Evolutionary conservation across 2,329 filamentous ascomycete genomes (phyloP).

Genomic region (Cordyceps fumosorosea): DNA sequence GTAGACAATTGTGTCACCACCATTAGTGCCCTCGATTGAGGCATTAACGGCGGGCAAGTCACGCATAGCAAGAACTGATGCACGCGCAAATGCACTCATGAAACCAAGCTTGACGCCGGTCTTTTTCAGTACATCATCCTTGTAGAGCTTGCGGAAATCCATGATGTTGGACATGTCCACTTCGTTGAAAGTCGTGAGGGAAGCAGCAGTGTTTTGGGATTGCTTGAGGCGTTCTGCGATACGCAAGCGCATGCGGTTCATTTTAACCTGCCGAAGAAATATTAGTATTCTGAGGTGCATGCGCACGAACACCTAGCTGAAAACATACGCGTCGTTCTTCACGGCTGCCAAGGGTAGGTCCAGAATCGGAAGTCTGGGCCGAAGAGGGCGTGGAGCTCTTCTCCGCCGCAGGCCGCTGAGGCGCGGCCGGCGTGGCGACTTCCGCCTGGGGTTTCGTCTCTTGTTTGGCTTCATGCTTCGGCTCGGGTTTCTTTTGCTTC

Average conservation of each 20-base stretch:
- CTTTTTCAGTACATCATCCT: constrained; percentile 93
- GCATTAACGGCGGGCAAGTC: constrained; percentile 94
- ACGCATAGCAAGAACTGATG: constrained; percentile 84
- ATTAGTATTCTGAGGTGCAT: background rate
- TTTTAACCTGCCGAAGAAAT: constrained; percentile 73
- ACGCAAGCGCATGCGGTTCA: constrained; percentile 98
- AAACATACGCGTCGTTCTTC: constrained; percentile 77
- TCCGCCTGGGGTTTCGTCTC: constrained; percentile 26
- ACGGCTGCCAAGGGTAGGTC: constrained; percentile 57
- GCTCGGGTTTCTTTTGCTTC: constrained; percentile 22
- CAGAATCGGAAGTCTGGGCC: constrained; percentile 12
- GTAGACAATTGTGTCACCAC: constrained; percentile 96
- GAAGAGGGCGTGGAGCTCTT: constrained; percentile 21
- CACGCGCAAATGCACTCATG: constrained; percentile 95
- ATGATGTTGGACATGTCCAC: constrained; percentile 98
- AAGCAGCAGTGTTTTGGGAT: constrained; percentile 96
- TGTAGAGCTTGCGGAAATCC: constrained; percentile 96
- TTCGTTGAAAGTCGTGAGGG: constrained; percentile 97
- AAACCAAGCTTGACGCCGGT: constrained; percentile 98
- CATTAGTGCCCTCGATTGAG: constrained; percentile 90
- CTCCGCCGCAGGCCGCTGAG: constrained; percentile 12
- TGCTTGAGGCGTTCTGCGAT: constrained; percentile 98
- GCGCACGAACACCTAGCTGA: background rate
- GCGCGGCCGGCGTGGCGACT: constrained; percentile 2
- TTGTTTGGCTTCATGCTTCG: constrained; percentile 22